Base-by-base conservation (phyloP, 305 asterid genomes). In the Coffea humblotiana region DNA sequence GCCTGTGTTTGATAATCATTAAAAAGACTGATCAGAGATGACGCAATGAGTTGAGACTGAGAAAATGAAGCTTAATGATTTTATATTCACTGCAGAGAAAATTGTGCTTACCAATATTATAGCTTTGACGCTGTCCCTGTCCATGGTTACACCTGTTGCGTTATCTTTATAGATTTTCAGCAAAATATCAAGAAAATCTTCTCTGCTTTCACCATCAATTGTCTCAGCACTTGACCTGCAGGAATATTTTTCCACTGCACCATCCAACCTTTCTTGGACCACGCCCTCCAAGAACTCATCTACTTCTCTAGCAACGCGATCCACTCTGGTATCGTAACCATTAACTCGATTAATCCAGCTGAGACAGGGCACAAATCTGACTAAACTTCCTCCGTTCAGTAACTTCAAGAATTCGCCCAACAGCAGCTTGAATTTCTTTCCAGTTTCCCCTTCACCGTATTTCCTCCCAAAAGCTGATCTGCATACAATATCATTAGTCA, bases 391-490 rank as follows among this genome's bases (percentile, higher is more conserved):
- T 87, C 71, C 87, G 86, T 0, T 89, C 89, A 63, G 86, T 61
- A 37, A 87, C 85, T 11, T 82, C 85, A 81, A 2, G 29, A 29
- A 21, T 29, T 88, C 89, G 58, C 25, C 74, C 43, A 91, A 72
- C 27, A 88, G 79, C 35, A 52, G 40, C 84, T 78, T 60, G 37
- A 85, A 81, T 70, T 76, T 81, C 85, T 75, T 83, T 82, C 32
- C 32, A 29, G 32, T 29, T 29, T 29, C 85, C 65, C 82, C 91
- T 52, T 73, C 90, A 29, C 88, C 77, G 25, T 86, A 82, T 40
- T 16, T 81, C 56, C 64, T 77, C 27, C 96, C 94, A 9, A 93
- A 86, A 16, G 91, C 92, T 23, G 85, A 90, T 25, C 91, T 86
- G 7, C 87, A 60, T 2, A 88, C 87, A 3, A 93, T 51, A 27